Percentiles rank a stretch among this genome's conserved stretches.
Evolutionary conservation across 768 basidiomycete genomes (phyloP).

Genomic region (Phlegmacium glaucopus): DNA sequence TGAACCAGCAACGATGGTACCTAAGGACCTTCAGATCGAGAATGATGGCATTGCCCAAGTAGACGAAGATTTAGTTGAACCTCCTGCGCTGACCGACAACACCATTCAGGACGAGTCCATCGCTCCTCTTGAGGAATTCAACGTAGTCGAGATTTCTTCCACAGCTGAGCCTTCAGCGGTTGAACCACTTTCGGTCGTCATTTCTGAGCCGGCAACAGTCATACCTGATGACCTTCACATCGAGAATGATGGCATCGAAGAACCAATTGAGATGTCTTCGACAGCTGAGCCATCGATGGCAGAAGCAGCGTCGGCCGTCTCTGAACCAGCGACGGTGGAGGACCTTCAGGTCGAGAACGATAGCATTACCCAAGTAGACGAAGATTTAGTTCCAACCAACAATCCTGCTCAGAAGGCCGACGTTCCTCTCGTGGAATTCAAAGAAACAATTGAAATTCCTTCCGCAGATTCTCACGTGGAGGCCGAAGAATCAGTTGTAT

Average conservation of each 20-base stretch:
- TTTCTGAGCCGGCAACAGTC: too few species aligned
- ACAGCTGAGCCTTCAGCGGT: too few species aligned
- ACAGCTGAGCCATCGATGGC: not conserved
- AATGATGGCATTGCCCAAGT: not conserved
- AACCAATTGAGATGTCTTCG: not conserved
- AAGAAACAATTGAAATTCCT: too few species aligned
- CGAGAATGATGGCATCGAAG: too few species aligned
- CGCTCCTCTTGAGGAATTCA: too few species aligned
- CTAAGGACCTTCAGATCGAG: not conserved
- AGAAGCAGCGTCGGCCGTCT: constrained; percentile 2
- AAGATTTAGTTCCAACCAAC: not conserved
- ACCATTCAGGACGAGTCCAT: not conserved
- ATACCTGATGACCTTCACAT: not conserved
- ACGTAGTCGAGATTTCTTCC: too few species aligned
- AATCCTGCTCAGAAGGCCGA: not conserved
- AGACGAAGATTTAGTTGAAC: not conserved
- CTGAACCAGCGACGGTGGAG: not conserved
- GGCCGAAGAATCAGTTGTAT: too few species aligned
- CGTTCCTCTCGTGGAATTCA: too few species aligned
- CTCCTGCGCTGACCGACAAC: constrained; percentile 1
- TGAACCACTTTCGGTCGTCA: too few species aligned
- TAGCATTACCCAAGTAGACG: not conserved
- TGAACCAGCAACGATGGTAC: not conserved
- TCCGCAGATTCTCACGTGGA: not conserved
- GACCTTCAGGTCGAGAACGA: not conserved